These are phyloP conservation scores for Kwoniella pini DNA, from an alignment of 768 basidiomycete species.

Conservation along the genomic window DNA sequence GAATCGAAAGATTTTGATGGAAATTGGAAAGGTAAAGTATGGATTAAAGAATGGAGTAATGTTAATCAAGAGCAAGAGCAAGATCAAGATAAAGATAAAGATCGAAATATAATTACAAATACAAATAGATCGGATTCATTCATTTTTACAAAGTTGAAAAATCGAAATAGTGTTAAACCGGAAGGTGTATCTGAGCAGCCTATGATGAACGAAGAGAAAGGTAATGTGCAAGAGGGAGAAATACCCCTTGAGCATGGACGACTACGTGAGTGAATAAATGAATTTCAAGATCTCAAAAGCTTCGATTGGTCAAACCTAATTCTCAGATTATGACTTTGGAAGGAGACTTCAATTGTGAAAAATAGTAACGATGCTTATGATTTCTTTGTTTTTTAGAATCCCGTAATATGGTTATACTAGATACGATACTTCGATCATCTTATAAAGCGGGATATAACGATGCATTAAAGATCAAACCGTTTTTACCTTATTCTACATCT, in stretches of 20 bases:
- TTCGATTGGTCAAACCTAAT: too few species aligned
- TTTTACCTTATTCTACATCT: slow-evolving; percentile 9
- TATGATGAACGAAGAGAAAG: neutral
- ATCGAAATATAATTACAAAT: too few species aligned
- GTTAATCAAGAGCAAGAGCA: neutral
- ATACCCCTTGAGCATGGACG: neutral
- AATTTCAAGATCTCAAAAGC: too few species aligned
- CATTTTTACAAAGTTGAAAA: too few species aligned
- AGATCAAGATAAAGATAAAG: neutral
- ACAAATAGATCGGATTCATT: too few species aligned
- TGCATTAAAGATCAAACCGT: slow-evolving; percentile 16
- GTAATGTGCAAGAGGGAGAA: neutral
- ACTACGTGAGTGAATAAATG: slow-evolving; percentile 1
- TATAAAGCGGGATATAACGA: slow-evolving; percentile 20
- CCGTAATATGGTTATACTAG: slow-evolving; percentile 17
- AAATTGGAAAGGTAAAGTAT: neutral
- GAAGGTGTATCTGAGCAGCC: neutral
- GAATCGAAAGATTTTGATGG: slow-evolving; percentile 8
- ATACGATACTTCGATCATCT: slow-evolving; percentile 20
- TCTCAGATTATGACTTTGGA: too few species aligned
- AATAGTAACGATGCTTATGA: too few species aligned
- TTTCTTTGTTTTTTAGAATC: too few species aligned
- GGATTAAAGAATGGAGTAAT: slow-evolving; percentile 5
- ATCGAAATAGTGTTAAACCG: too few species aligned
- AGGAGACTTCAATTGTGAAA: too few species aligned